These are phyloP conservation scores for Cytospora piceae DNA, from an alignment of 2,329 filamentous ascomycete genomes.

Conservation along the genomic window DNA sequence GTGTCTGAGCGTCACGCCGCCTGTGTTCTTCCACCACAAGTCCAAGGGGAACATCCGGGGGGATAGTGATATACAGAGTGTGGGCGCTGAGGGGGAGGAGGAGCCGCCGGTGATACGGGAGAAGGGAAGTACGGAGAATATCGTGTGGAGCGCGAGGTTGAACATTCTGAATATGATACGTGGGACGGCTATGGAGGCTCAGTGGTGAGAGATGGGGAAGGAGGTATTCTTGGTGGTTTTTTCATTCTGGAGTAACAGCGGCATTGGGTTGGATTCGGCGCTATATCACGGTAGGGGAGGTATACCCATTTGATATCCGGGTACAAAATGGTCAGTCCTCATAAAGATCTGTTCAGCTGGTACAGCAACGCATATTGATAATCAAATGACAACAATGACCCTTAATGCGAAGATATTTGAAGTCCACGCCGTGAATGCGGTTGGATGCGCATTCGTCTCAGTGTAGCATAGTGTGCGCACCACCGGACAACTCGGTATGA, in stretches of 20 bases:
- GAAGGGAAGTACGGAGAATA: conserved; percentile 41
- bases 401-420: not conserved
- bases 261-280: conserved; percentile 2
- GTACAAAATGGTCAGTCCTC: not conserved
- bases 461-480: no score
- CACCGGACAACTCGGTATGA: no score
- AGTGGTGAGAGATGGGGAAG: conserved; percentile 27
- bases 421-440: not conserved
- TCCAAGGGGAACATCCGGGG: conserved; percentile 35
- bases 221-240: not conserved
- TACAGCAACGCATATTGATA: not conserved
- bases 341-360: not conserved
- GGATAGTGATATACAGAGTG: conserved; percentile 40
- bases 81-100: conserved; percentile 27
- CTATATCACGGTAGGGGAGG: not conserved
- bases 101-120: conserved; percentile 32
- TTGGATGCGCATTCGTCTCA: not conserved
- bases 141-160: conserved; percentile 41
- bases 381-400: not conserved
- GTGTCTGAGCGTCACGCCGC: conserved; percentile 41
- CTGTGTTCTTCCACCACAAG: conserved; percentile 41
- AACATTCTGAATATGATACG: conserved; percentile 41
- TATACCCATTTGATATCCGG: not conserved
- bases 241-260: conserved; percentile 4
- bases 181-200: conserved; percentile 37